These are phyloP conservation scores for Gentiana dahurica DNA, from an alignment of 257 asterid genomes.

Conservation along the genomic window DNA sequence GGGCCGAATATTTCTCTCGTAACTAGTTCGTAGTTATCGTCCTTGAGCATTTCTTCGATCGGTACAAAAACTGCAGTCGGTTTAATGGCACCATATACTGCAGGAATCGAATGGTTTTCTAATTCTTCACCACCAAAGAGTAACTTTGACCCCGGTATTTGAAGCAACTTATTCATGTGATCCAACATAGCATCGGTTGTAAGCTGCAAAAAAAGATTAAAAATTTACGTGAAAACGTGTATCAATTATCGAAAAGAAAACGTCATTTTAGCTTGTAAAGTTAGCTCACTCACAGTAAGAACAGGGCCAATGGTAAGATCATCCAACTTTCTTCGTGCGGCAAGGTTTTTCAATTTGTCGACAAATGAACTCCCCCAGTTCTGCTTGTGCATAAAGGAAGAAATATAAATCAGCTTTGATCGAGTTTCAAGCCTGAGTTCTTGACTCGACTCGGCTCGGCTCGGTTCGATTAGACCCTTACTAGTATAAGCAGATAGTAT, in stretches of 20 bases:
- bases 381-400: slow-evolving; percentile 24
- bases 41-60: slow-evolving; percentile 70
- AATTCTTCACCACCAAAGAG: slow-evolving; percentile 84
- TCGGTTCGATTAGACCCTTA: too few relatives aligned
- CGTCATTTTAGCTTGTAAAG: not conserved
- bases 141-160: slow-evolving; percentile 77
- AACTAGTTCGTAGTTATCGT: slow-evolving; percentile 55
- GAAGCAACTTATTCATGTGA: slow-evolving; percentile 53
- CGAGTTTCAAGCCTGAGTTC: too few relatives aligned
- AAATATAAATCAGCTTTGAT: not conserved
- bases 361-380: slow-evolving; percentile 73
- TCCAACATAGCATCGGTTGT: slow-evolving; percentile 82
- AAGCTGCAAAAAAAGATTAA: slow-evolving; percentile 26
- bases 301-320: slow-evolving; percentile 91
- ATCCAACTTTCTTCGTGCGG: slow-evolving; percentile 75
- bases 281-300: slow-evolving; percentile 51
- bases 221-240: too few relatives aligned
- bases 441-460: too few relatives aligned
- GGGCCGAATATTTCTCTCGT: slow-evolving; percentile 90
- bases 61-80: slow-evolving; percentile 97
- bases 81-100: slow-evolving; percentile 79
- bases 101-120: slow-evolving; percentile 72
- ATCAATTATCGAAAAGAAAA: too few relatives aligned
- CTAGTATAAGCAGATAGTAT: not conserved
- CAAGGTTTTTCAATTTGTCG: slow-evolving; percentile 47